phyloP scores from a whole-genome alignment of 2,329 filamentous ascomycete genomes.

The Diplodia corticola region DNA sequence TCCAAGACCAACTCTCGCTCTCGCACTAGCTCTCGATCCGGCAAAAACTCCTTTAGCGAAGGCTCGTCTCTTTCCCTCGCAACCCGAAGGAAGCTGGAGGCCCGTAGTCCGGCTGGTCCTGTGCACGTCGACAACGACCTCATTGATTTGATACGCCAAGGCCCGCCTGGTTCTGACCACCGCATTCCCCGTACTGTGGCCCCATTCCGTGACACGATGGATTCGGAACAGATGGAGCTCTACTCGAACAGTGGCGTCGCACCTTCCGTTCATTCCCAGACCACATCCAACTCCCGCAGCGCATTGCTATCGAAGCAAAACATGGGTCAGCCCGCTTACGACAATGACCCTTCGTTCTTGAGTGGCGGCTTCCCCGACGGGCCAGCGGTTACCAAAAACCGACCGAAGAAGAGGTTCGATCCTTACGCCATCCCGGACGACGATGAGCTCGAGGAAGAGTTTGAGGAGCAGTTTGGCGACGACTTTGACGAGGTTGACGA shows the following conservation, averaged over 20 bases:
- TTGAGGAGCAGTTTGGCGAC: conserved; percentile 60
- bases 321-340: conserved; percentile 39
- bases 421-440: conserved; percentile 84
- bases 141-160: conserved; percentile 92
- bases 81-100: conserved; percentile 35
- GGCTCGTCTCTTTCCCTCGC: conserved; percentile 1
- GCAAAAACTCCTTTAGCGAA: conserved; percentile 23
- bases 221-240: conserved; percentile 66
- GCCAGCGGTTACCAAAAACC: conserved; percentile 27
- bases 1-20: conserved; percentile 8
- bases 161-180: conserved; percentile 68
- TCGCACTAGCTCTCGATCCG: conserved; percentile 17
- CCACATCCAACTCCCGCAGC: conserved; percentile 69
- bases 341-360: conserved; percentile 38
- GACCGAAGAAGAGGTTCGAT: conserved; percentile 71
- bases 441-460: conserved; percentile 31
- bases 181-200: conserved; percentile 81
- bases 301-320: conserved; percentile 56
- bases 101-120: conserved; percentile 69
- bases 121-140: conserved; percentile 76
- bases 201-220: conserved; percentile 81
- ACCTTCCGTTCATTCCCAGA: conserved; percentile 39
- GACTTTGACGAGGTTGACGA: conserved; percentile 58
- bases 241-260: conserved; percentile 24
- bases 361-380: conserved; percentile 22